phyloP scores from a whole-genome alignment of 345 rosid genomes.

The Eucalyptus microcorys region DNA sequence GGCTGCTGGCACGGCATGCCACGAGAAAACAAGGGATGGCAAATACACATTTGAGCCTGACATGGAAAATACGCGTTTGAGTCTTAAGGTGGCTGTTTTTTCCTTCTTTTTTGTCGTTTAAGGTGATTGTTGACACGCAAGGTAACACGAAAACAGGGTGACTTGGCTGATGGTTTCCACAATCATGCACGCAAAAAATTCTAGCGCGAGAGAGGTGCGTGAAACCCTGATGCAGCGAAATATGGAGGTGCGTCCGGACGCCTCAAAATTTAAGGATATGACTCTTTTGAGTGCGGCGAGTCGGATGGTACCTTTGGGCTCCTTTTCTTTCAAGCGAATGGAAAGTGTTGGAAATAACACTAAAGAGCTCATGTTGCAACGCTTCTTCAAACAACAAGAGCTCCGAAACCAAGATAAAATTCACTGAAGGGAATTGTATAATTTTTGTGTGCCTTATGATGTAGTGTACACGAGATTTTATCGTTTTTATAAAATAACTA shows the following conservation, averaged over 20 bases:
- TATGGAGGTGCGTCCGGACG: neutral
- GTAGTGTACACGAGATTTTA: neutral
- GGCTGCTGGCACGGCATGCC: neutral
- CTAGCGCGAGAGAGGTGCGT: neutral
- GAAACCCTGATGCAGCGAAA: neutral
- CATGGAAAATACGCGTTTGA: neutral
- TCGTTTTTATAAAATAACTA: neutral
- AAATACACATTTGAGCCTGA: neutral
- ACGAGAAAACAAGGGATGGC: neutral
- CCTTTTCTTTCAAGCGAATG: too few relatives aligned
- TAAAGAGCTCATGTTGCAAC: too few relatives aligned
- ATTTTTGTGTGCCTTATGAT: neutral
- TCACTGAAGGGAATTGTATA: neutral
- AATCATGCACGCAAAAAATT: neutral
- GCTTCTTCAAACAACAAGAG: neutral
- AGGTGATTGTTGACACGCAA: neutral
- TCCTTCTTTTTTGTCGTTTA: too few relatives aligned
- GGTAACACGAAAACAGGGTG: neutral
- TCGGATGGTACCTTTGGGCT: too few relatives aligned
- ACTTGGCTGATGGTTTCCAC: neutral
- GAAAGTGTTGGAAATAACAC: too few relatives aligned
- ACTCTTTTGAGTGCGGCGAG: neutral
- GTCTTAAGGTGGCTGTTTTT: neutral
- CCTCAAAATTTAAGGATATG: neutral
- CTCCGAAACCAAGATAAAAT: neutral